Evolutionary conservation across 1,284 basidiomycete genomes (phyloP), one percentile per base, ranked within the genome.

Genomic region (Cryptococcus sp.): DNA sequence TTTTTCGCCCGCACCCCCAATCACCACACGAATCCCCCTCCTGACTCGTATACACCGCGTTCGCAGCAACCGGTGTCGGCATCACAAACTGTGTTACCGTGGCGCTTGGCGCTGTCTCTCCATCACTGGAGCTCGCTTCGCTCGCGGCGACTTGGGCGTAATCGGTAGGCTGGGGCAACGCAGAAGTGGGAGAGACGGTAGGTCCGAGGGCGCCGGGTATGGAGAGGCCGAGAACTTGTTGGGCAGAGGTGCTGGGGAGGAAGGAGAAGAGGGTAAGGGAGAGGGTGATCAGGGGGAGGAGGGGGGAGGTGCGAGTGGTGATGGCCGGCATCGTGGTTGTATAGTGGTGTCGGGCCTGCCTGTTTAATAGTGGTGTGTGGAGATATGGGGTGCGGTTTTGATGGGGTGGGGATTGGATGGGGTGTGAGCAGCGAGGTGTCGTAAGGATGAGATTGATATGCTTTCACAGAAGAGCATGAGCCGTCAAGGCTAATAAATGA

Each of bases 1-100:
- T 60, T 11, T 60, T 50, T 15, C 42, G 33, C 18, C 63, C 65
- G 45, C 65, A 67, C 11, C 63, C 65, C 65, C 63, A 67, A 18
- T 39, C 20, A 8, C 61, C 63, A 52, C 65, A 65, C 0, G 36
- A 47, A 57, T 67, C 65, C 8, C 62, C 61, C 8, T 47, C 23
- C 15, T 60, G 50, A 20, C 42, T 53, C 1, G 24, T 44, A 51
- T 65, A 67, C 7, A 35, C 35, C 16, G 21, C 38, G 11, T 53
- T 56, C 18, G 51, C 15, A 3, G 43, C 24, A 15, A 57, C n/a
- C 2, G 65, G 61, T 0, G 55, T 55, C 4, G 63, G 63, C 37
- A 59, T 62, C 13, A 56, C 46, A 44, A 62, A 62, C 15, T 53
- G 35, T 16, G 58, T 59, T 6, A 56, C 52, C 4, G 59, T 56